Percentiles rank a stretch among this genome's conserved stretches.
Evolutionary conservation across 768 basidiomycete genomes (phyloP).

Genomic region (Daedalea quercina): DNA sequence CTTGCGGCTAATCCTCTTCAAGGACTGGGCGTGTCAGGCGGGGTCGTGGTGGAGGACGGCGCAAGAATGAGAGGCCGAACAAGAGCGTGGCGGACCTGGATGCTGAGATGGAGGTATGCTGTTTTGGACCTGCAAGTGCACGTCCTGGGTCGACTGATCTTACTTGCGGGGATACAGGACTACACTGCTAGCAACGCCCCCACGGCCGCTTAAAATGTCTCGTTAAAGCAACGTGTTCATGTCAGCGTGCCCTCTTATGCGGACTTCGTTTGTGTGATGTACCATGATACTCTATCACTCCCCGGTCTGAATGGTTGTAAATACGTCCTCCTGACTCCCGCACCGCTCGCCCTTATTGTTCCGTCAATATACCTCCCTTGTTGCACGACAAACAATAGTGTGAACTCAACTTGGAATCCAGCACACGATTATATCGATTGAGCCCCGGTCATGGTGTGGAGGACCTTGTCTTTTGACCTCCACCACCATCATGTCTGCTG

Average conservation of each 20-base stretch:
- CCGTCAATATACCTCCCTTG: conserved; percentile 2
- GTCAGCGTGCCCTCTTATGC: background rate
- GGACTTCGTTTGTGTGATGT: conserved; percentile 1
- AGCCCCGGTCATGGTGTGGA: too few species aligned
- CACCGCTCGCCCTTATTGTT: conserved; percentile 3
- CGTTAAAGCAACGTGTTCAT: background rate
- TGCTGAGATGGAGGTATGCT: conserved; percentile 92
- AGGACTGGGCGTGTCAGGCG: conserved; percentile 36
- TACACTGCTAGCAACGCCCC: conserved; percentile 15
- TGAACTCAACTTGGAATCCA: background rate
- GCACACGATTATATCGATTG: too few species aligned
- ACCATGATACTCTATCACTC: conserved; percentile 2
- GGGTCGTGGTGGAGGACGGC: conserved; percentile 22
- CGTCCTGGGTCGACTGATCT: too few species aligned
- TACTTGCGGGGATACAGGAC: conserved; percentile 4
- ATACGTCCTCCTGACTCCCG: background rate
- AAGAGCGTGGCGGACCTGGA: conserved; percentile 90
- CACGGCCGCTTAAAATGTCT: conserved; percentile 1
- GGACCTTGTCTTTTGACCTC: too few species aligned
- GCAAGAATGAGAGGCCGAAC: conserved; percentile 54
- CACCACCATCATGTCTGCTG: conserved; percentile 16
- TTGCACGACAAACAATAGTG: background rate
- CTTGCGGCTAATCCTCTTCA: conserved; percentile 1
- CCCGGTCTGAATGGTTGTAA: conserved; percentile 1
- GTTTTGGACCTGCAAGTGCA: too few species aligned